Evolutionary conservation across 805 yeast species (phyloP), one percentile per base, ranked within the genome.

Genomic region (Hagleromyces aurorensis): DNA sequence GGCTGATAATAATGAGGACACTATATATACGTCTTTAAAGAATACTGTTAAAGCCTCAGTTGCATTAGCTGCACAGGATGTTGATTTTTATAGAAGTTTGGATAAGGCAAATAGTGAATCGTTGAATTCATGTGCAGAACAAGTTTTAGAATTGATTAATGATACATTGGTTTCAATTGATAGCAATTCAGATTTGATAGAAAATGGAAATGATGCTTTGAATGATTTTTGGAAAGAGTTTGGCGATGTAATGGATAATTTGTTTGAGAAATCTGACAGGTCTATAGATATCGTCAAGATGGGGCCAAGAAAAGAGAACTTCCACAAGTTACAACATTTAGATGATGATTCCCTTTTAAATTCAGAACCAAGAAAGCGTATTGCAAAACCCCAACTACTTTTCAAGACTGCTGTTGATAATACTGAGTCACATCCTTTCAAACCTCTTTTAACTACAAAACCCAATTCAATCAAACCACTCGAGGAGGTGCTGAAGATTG

Each of bases 201-300:
- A 46, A 2, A 36, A 28, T 0, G 72, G 70, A 1, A 61, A 62
- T 14, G 74, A 67, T 1, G 60, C 63, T 6, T 42, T 76, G 1
- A 51, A 57, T 4, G 64, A 61, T 7, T 60, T 66, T 16, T 82
- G 94, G 94, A 69, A 69, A 26, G 59, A 62, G 13, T 56, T 87
- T 1, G 66, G 78, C 20, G 70, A 75, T 38, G 53, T 72, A 0
- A 51, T 87, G 29, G 97, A 89, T 44, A 57, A 64, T 12, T 54
- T 83, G 19, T 73, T 83, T 38, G 98, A 89, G 50, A 79, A 72
- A 38, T 64, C 83, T 1, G 96, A 86, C 48, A 65, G 74, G 26
- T 70, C 78, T 2, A 59, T 79, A 27, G 93, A 81, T 46, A 58
- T 33, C 38, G 36, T 52, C 25, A 35, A 41, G 9, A 11, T 36